Percentiles rank a stretch among this genome's conserved stretches.
Evolutionary conservation across 2,329 filamentous ascomycete species (phyloP).

Genomic region (Xylaria hypoxylon): DNA sequence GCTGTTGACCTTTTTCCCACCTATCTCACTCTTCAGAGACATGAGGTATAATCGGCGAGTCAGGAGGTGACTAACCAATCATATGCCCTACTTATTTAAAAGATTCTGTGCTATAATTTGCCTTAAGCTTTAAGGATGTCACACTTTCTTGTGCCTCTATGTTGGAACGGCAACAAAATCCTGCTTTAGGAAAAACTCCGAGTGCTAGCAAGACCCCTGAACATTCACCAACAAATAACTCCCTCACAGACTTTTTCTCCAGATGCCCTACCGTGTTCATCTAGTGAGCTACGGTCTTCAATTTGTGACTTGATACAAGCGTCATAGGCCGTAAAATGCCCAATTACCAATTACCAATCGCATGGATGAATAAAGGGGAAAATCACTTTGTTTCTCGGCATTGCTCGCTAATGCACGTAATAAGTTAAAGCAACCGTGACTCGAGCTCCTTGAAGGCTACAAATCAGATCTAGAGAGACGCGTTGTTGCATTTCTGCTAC

Average conservation of each 20-base stretch:
- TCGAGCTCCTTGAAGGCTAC: not conserved
- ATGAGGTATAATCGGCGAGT: not conserved
- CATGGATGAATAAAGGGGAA: not conserved
- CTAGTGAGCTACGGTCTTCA: not conserved
- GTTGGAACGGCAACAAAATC: not conserved
- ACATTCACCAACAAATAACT: not conserved
- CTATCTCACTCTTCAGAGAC: not conserved
- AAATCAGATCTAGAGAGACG: not conserved
- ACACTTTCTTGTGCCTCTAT: not conserved
- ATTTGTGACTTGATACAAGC: not conserved
- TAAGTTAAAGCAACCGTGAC: not conserved
- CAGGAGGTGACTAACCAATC: constrained; percentile 14
- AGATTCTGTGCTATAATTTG: not conserved
- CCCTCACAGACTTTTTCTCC: not conserved
- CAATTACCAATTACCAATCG: not conserved
- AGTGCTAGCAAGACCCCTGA: not conserved
- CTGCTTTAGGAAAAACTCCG: not conserved
- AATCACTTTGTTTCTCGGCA: not conserved
- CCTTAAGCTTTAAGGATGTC: not conserved
- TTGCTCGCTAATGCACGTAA: not conserved
- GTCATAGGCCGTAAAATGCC: too few species aligned
- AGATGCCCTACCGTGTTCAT: not conserved
- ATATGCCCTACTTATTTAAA: not conserved
- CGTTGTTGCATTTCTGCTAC: not conserved
- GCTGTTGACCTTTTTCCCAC: not conserved